A percentile compares a stretch with the other conserved stretches of the same genome.
phyloP scores from a whole-genome alignment of 1,284 basidiomycete genomes.

The Ceratobasidium sp. region DNA sequence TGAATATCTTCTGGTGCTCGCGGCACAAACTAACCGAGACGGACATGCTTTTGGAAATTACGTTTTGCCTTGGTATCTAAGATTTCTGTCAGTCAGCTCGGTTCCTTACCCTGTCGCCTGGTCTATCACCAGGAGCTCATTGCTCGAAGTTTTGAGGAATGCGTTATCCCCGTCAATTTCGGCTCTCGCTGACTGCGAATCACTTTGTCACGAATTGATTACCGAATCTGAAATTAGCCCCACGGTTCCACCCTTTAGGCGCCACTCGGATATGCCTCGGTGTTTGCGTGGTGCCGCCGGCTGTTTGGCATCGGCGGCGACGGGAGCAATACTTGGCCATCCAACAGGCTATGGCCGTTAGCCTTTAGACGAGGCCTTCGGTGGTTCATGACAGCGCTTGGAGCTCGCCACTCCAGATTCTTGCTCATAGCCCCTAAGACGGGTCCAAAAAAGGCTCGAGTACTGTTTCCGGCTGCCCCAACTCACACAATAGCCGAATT shows the following conservation, averaged over 20 bases:
- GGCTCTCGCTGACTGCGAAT: background rate
- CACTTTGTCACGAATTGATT: background rate
- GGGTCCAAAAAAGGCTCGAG: background rate
- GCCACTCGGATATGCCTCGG: background rate
- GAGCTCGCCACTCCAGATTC: background rate
- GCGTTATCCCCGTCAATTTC: background rate
- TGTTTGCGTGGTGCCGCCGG: background rate
- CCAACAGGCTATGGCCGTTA: background rate
- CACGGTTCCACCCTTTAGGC: background rate
- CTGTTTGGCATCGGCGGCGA: slow-evolving; percentile 15
- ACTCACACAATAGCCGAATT: background rate
- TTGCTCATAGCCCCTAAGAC: background rate
- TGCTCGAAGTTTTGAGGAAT: no score
- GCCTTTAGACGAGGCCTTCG: background rate
- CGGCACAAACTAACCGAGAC: background rate
- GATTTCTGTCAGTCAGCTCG: background rate
- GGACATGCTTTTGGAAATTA: background rate
- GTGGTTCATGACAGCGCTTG: slow-evolving; percentile 11
- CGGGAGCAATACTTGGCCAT: background rate
- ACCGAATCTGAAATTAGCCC: slow-evolving; percentile 10
- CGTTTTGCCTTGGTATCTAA: background rate
- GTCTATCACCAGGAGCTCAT: background rate
- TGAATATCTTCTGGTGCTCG: background rate
- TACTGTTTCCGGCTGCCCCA: background rate
- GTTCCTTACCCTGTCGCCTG: background rate